These are phyloP conservation scores for Starmerella apis DNA, from an alignment of 805 yeast genomes.

Conservation along the genomic window DNA sequence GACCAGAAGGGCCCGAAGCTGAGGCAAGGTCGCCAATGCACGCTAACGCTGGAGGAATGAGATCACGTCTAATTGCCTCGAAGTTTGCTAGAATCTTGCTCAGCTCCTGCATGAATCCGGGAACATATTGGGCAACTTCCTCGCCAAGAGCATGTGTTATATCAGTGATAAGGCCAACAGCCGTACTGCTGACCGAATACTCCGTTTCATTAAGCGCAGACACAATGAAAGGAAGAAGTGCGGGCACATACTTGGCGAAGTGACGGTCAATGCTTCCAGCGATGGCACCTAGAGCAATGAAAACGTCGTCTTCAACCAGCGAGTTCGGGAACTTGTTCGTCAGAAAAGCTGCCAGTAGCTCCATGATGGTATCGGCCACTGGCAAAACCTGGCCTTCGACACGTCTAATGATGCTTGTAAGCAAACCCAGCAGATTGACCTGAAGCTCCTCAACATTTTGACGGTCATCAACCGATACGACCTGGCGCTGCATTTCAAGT, in stretches of 20 bases:
- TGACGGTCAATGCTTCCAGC: conserved; percentile 66
- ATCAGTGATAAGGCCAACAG: conserved; percentile 92
- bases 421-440: conserved; percentile 59
- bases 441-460: conserved; percentile 81
- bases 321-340: conserved; percentile 55
- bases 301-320: conserved; percentile 85
- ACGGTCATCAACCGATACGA: conserved; percentile 57
- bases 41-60: conserved; percentile 78
- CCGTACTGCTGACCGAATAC: conserved; percentile 73
- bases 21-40: conserved; percentile 95
- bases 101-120: conserved; percentile 71
- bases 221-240: conserved; percentile 73
- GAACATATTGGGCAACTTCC: conserved; percentile 60
- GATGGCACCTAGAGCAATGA: conserved; percentile 81
- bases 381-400: conserved; percentile 46
- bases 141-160: conserved; percentile 79
- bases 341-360: conserved; percentile 63
- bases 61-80: conserved; percentile 56
- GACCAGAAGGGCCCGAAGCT: conserved; percentile 65
- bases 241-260: conserved; percentile 66
- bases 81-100: conserved; percentile 60
- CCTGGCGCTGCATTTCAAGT: conserved; percentile 47
- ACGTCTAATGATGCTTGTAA: conserved; percentile 77
- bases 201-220: conserved; percentile 74
- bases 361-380: conserved; percentile 80